phyloP scores from a whole-genome alignment of 192 early-diverging fungal genomes.

The Chytriomyces confervae region DNA sequence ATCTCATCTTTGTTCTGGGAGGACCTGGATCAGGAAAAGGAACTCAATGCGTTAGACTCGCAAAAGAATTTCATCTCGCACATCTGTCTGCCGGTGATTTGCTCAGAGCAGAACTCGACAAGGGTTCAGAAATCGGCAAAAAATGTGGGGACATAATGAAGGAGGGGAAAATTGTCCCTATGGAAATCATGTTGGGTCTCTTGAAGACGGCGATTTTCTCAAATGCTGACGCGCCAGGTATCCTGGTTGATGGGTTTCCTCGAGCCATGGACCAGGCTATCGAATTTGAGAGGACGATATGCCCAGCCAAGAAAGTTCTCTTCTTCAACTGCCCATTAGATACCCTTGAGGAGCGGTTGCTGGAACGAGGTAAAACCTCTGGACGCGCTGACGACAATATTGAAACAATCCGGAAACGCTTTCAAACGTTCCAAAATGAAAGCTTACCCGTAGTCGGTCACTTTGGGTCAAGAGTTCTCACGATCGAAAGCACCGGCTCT shows the following conservation, averaged over 20 bases:
- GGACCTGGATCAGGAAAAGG: conserved; percentile 67
- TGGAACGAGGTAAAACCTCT: conserved; percentile 59
- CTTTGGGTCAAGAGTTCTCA: conserved; percentile 26
- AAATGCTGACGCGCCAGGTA: conserved; percentile 40
- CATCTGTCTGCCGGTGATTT: conserved; percentile 96
- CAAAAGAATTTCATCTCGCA: conserved; percentile 86
- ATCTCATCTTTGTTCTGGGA: conserved; percentile 50
- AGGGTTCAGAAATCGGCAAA: conserved; percentile 58
- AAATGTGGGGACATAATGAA: conserved; percentile 82
- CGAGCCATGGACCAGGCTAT: conserved; percentile 54
- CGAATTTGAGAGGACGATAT: conserved; percentile 49
- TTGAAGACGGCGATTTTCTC: conserved; percentile 38
- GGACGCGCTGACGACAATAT: conserved; percentile 61
- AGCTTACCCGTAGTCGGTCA: conserved; percentile 59
- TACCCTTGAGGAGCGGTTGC: conserved; percentile 52
- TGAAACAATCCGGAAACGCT: conserved; percentile 60
- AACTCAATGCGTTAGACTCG: conserved; percentile 85
- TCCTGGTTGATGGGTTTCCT: conserved; percentile 61
- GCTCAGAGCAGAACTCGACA: conserved; percentile 78
- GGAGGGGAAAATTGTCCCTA: conserved; percentile 89
- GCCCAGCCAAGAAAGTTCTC: conserved; percentile 24
- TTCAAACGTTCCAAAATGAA: conserved; percentile 54
- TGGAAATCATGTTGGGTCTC: conserved; percentile 46
- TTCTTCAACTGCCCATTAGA: conserved; percentile 58
- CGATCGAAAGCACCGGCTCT: background rate